These are phyloP conservation scores for Aspergillus pseudonomiae DNA, from an alignment of 2,329 filamentous ascomycete genomes.

Conservation along the genomic window DNA sequence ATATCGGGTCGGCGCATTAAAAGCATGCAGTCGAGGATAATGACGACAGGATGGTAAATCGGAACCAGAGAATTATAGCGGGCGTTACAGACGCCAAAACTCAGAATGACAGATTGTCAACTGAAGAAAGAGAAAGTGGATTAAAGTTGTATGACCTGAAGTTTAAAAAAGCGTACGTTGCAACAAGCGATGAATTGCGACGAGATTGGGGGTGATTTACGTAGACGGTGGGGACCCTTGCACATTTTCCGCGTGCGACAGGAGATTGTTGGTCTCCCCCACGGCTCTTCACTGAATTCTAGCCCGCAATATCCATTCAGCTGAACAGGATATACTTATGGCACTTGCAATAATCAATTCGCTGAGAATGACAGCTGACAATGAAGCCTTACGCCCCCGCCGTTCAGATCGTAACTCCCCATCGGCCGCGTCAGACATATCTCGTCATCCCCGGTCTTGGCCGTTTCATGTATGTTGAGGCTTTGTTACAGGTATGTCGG, in stretches of 20 bases:
- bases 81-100: constrained; percentile 3
- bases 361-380: background rate
- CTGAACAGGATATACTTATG: no score
- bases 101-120: background rate
- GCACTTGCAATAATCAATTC: background rate
- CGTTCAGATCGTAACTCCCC: no score
- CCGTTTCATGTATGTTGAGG: background rate
- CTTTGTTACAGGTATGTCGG: background rate
- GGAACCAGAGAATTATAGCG: background rate
- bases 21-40: constrained; percentile 6
- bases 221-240: constrained; percentile 12
- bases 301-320: background rate
- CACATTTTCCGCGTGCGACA: no score
- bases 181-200: constrained; percentile 12
- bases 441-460: background rate
- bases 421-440: background rate
- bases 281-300: background rate
- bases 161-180: constrained; percentile 15
- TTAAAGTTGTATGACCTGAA: background rate
- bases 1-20: constrained; percentile 11
- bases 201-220: constrained; percentile 16
- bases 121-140: constrained; percentile 5
- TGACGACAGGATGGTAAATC: constrained; percentile 14
- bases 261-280: background rate
- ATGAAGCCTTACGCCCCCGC: background rate